Conservation (phyloP, 345 rosid genomes). For the Eucalyptus victrix region DNA sequence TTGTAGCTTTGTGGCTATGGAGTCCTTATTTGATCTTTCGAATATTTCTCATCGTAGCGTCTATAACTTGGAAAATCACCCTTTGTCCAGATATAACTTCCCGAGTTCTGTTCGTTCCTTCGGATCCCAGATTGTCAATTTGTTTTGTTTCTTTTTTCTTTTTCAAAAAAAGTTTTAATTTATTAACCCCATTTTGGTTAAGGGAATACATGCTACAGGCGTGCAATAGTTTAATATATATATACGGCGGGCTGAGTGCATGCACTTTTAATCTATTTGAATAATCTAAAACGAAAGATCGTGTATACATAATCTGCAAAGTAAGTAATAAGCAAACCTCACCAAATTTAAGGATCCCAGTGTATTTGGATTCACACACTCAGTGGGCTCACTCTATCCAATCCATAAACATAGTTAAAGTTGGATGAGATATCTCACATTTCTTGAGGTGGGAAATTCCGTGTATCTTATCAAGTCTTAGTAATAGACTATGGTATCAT, state of each 20-base stretch:
- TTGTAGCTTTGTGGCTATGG: too few relatives aligned
- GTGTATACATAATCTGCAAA: too few relatives aligned
- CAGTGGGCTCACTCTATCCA: not conserved
- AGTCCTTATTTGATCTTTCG: too few relatives aligned
- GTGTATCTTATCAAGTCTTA: not conserved
- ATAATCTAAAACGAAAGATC: not conserved
- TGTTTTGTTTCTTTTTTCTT: too few relatives aligned
- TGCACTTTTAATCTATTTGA: not conserved
- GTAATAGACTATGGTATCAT: not conserved
- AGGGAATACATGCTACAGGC: not conserved
- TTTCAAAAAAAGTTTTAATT: too few relatives aligned
- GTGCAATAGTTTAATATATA: not conserved
- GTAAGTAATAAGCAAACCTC: not conserved
- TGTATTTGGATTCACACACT: not conserved
- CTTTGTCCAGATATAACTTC: too few relatives aligned
- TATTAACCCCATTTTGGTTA: too few relatives aligned
- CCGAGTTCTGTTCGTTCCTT: too few relatives aligned
- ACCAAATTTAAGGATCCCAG: not conserved
- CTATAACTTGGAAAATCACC: too few relatives aligned
- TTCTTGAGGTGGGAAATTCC: not conserved
- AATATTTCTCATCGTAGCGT: too few relatives aligned
- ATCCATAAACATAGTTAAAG: not conserved
- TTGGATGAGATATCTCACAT: not conserved
- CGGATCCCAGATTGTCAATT: too few relatives aligned
- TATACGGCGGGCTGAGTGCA: not conserved